Base-by-base conservation (phyloP, 2,329 filamentous ascomycete genomes). In the Exophiala sp. region DNA sequence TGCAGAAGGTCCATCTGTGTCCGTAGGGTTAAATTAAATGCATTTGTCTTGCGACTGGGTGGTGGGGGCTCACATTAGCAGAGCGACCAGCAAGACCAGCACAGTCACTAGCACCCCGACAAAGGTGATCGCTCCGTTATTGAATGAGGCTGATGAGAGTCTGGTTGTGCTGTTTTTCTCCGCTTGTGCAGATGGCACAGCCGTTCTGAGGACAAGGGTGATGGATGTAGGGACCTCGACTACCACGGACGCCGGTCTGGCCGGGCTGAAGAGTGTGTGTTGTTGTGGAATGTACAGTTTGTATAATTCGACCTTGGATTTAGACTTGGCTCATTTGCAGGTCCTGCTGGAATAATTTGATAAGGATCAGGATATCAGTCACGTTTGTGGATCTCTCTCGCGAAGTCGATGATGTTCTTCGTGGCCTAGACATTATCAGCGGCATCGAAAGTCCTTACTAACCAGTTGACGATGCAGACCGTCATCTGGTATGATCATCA, bases 201-300 rank as follows among this genome's bases (percentile, higher is more conserved):
- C 21, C 14, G 41, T 10, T n/a, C 18, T n/a, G 14, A 36, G 32
- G 8, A 32, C 32, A n/a, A 36, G 36, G 14, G 24, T 18, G 24
- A 35, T 8, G 29, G 24, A n/a, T 11, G 14, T 24, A 16, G 29
- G 29, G 43, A 9, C 14, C 29, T 45, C 9, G 8, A 21, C 16
- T 14, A 29, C 7, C 39, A 10, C 10, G 5, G 29, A 34, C 2
- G 44, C 24, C 18, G 11, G 3, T 35, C 10, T 12, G 9, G 34
- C 16, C 4, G 24, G 43, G 9, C 12, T 14, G 14, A 24, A 20
- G 10, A 52, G 21, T 3, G 32, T 39, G 16, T 53, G 45, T 41
- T 53, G 46, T 21, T 18, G 46, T 4, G 54, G 54, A 9, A 57
- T 53, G 34, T 57, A 57, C 54, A 57, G 24, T 29, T 45, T 11